phyloP scores from a whole-genome alignment of 805 yeast species.

The Maudiozyma turicensis region DNA sequence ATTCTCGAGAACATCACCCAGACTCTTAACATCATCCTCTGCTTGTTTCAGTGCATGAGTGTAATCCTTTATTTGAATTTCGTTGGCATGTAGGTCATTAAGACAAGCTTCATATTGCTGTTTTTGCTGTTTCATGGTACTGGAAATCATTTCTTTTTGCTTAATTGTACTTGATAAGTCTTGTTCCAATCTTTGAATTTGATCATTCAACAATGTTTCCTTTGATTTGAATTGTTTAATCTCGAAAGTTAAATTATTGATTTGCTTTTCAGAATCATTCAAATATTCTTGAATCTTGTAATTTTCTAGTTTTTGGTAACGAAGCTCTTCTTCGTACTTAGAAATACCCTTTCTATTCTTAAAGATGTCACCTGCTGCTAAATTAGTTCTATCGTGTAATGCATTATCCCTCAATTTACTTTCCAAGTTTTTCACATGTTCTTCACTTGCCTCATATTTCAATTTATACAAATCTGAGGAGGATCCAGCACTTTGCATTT shows the following conservation, averaged over 20 bases:
- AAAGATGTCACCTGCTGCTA: constrained; percentile 20
- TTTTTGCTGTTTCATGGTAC: constrained; percentile 52
- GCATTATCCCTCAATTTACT: constrained; percentile 23
- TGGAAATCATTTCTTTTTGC: constrained; percentile 47
- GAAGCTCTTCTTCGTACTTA: constrained; percentile 27
- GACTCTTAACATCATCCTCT: constrained; percentile 43
- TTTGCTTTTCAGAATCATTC: constrained; percentile 38
- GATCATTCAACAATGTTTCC: constrained; percentile 31
- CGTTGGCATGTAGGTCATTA: constrained; percentile 67
- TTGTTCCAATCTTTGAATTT: constrained; percentile 39
- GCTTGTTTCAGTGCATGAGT: constrained; percentile 37
- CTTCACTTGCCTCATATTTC: constrained; percentile 39
- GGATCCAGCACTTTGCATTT: constrained; percentile 20
- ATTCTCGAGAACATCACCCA: constrained; percentile 45
- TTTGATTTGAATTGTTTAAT: constrained; percentile 32
- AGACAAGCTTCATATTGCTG: constrained; percentile 65
- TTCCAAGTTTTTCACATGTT: constrained; percentile 35
- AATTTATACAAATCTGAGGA: constrained; percentile 33
- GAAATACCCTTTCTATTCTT: constrained; percentile 20
- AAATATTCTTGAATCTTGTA: constrained; percentile 41
- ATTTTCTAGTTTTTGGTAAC: constrained; percentile 24
- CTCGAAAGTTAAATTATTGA: constrained; percentile 36
- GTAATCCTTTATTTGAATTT: constrained; percentile 51
- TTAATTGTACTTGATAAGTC: constrained; percentile 46
- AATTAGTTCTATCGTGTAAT: constrained; percentile 22